Conservation (phyloP, 257 asterid species). For the Striga asiatica region DNA sequence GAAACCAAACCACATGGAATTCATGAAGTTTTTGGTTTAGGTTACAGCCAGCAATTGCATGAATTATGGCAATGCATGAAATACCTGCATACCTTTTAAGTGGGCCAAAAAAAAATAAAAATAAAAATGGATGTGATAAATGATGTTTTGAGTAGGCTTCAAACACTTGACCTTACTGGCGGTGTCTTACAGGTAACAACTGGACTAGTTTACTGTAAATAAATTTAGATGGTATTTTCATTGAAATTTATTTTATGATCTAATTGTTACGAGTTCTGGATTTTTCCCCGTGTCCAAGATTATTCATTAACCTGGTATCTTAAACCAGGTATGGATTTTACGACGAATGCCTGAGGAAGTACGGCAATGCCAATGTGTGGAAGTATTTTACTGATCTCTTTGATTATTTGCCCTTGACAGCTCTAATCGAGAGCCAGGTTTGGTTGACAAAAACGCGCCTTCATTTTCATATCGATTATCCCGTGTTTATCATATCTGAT, state of each 20-base stretch:
- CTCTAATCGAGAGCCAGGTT: slow-evolving; percentile 98
- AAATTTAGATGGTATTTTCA: not conserved
- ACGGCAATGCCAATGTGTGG: slow-evolving; percentile 97
- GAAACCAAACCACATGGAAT: too few species aligned
- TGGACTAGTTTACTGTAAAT: too few species aligned
- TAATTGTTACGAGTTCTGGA: not conserved
- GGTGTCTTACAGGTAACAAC: too few species aligned
- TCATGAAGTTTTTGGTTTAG: too few species aligned
- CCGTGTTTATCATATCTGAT: slow-evolving; percentile 14
- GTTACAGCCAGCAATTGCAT: too few species aligned
- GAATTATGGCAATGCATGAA: too few species aligned
- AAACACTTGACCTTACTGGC: too few species aligned
- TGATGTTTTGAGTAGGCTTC: too few species aligned
- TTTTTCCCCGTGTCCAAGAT: slow-evolving; percentile 1
- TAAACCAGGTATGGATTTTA: slow-evolving; percentile 79
- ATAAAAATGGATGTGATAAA: too few species aligned
- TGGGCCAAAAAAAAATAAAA: too few species aligned
- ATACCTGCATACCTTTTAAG: too few species aligned
- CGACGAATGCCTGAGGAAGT: slow-evolving; percentile 95
- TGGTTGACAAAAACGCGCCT: slow-evolving; percentile 16
- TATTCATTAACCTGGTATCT: slow-evolving; percentile 21
- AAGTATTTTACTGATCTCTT: slow-evolving; percentile 91
- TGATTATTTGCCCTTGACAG: slow-evolving; percentile 91
- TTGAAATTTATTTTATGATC: not conserved
- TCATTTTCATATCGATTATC: slow-evolving; percentile 7